Percentiles rank a stretch among this genome's conserved stretches.
phyloP scores from a whole-genome alignment of 2,329 filamentous ascomycete species.

The Apiospora sp. region DNA sequence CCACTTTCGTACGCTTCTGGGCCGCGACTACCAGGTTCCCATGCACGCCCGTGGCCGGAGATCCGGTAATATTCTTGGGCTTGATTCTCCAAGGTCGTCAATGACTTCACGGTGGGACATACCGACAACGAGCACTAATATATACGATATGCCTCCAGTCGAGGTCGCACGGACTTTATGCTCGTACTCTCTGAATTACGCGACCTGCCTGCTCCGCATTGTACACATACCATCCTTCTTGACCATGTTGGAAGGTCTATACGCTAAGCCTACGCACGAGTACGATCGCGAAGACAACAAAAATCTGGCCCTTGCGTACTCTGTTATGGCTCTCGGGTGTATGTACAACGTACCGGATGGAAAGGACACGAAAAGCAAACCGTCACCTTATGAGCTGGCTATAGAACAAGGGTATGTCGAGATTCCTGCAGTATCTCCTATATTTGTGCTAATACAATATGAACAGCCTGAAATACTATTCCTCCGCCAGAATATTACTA shows the following conservation, averaged over 20 bases:
- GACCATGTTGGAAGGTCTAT: constrained; percentile 71
- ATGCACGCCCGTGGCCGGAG: constrained; percentile 63
- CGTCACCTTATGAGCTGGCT: constrained; percentile 47
- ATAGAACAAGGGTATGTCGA: constrained; percentile 61
- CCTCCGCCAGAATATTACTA: constrained; percentile 70
- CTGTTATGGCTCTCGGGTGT: constrained; percentile 67
- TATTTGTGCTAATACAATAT: constrained; percentile 33
- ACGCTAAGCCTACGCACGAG: constrained; percentile 64
- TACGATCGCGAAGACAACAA: constrained; percentile 64
- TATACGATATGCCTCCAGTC: constrained; percentile 74
- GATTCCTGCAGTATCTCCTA: neutral
- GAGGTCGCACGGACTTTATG: constrained; percentile 56
- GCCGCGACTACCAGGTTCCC: constrained; percentile 66
- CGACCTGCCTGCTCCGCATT: constrained; percentile 59
- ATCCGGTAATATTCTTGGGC: constrained; percentile 58
- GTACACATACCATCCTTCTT: constrained; percentile 78
- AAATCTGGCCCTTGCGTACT: constrained; percentile 67
- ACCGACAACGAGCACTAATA: constrained; percentile 55
- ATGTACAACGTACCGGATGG: constrained; percentile 56
- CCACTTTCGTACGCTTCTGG: constrained; percentile 81
- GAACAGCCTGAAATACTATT: constrained; percentile 76
- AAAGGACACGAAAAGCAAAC: constrained; percentile 31
- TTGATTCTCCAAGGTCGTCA: constrained; percentile 74
- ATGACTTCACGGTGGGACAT: constrained; percentile 69
- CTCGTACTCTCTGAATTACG: constrained; percentile 48